These are phyloP conservation scores for Paraurostyla sp. DNA, from an alignment of 73 alveolate genomes.

Conservation along the genomic window DNA sequence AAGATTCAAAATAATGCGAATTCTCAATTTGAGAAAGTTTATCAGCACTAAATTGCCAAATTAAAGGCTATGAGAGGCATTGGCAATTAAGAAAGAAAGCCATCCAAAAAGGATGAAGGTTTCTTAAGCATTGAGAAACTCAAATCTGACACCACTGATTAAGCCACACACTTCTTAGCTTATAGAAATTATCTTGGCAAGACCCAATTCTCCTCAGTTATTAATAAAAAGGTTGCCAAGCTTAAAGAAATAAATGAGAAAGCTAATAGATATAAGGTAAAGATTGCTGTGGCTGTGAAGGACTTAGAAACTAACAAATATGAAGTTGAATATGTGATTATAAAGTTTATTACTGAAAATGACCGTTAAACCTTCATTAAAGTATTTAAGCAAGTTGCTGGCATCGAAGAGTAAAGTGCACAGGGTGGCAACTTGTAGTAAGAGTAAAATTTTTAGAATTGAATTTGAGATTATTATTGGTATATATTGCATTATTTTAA, in stretches of 20 bases:
- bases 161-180: slow-evolving; percentile 1
- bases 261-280: background rate
- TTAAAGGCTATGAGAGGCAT: background rate
- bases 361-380: background rate
- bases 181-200: background rate
- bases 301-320: background rate
- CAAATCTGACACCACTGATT: too few species aligned
- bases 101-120: background rate
- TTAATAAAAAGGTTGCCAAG: background rate
- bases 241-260: background rate
- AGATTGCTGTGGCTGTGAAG: background rate
- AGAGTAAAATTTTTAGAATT: too few species aligned
- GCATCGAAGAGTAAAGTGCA: too few species aligned
- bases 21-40: background rate
- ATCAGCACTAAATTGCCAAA: background rate
- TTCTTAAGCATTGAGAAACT: background rate
- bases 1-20: background rate
- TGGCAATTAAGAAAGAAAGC: background rate
- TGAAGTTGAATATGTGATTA: background rate
- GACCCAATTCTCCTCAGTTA: background rate
- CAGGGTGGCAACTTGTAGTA: too few species aligned
- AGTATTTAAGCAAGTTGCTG: slow-evolving; percentile 11
- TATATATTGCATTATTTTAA: too few species aligned
- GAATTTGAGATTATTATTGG: too few species aligned
- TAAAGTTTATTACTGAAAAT: background rate